A percentile compares a stretch with the other conserved stretches of the same genome.
phyloP scores from a whole-genome alignment of 176 grass and related monocot genomes.

The Microstegium vimineum region DNA sequence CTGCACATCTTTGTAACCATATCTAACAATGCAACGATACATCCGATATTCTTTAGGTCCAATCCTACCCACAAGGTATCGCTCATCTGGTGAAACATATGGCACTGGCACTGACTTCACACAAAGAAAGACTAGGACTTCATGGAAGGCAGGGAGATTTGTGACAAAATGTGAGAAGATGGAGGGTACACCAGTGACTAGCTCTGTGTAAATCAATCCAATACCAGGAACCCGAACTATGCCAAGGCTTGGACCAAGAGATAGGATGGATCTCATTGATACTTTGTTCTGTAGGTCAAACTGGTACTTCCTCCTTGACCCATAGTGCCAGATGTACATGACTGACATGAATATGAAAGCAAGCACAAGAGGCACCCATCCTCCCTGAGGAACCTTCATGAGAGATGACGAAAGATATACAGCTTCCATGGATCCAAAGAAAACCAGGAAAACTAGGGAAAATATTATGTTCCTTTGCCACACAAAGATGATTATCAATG shows the following conservation, averaged over 20 bases:
- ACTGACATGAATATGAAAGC: slow-evolving; percentile 82
- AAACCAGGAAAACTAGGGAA: slow-evolving; percentile 62
- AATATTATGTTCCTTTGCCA: slow-evolving; percentile 73
- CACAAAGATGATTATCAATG: slow-evolving; percentile 81
- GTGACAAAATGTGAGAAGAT: slow-evolving; percentile 96
- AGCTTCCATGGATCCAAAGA: slow-evolving; percentile 88
- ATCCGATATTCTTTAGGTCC: slow-evolving; percentile 77
- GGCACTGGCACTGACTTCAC: slow-evolving; percentile 91
- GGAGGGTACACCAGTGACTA: slow-evolving; percentile 85
- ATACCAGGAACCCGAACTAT: slow-evolving; percentile 96
- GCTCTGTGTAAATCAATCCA: slow-evolving; percentile 91
- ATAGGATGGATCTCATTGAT: slow-evolving; percentile 87
- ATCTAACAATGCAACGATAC: slow-evolving; percentile 93
- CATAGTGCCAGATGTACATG: slow-evolving; percentile 98
- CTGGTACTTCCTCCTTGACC: slow-evolving; percentile 67
- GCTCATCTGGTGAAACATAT: slow-evolving; percentile 70
- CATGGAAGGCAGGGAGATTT: slow-evolving; percentile 94
- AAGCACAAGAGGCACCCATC: slow-evolving; percentile 84
- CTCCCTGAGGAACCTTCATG: slow-evolving; percentile 92
- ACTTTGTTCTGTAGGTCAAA: slow-evolving; percentile 97
- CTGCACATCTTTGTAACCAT: slow-evolving; percentile 94
- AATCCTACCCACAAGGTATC: slow-evolving; percentile 83
- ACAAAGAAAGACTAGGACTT: slow-evolving; percentile 91
- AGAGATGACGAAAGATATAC: slow-evolving; percentile 85
- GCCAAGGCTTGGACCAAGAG: slow-evolving; percentile 85